Base-by-base conservation (phyloP, 768 basidiomycete species). In the Plicaturopsis crispa region DNA sequence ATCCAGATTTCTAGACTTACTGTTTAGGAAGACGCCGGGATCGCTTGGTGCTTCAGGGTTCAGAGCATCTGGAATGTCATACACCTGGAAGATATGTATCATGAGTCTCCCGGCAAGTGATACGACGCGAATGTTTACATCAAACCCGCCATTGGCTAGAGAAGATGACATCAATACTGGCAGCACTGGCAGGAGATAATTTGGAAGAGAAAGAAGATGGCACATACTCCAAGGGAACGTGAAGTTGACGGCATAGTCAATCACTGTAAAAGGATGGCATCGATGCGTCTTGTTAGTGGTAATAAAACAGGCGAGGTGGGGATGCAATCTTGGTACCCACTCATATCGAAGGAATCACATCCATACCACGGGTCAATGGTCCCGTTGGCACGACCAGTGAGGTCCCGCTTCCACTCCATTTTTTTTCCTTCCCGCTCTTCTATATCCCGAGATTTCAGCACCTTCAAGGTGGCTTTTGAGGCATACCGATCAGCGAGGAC, bases 211-310 rank as follows among this genome's bases (percentile, higher is more conserved):
- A 28, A 28, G 26, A 28, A 28, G 36, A 60, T 16, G 6, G n/a
- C n/a, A 70, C 70, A 33, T 70, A 72, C 48, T 72, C 72, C 71
- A 73, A 2, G 84, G 84, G 51, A 68, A 75, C 1, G 82, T 82
- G 49, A 67, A 84, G 50, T 86, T 87, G 42, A 75, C 36, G 12
- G 82, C 79, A 45, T 85, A 85, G 56, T 85, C 83, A 23, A 81
- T 49, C 57, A 79, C 70, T n/a, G n/a, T n/a, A n/a, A n/a, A n/a
- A n/a, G n/a, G n/a, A n/a, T n/a, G n/a, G n/a, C n/a, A n/a, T n/a
- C n/a, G n/a, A n/a, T n/a, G n/a, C n/a, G n/a, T n/a, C n/a, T n/a
- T n/a, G n/a, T n/a, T n/a, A n/a, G n/a, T n/a, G n/a, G n/a, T n/a
- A n/a, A n/a, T n/a, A n/a, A n/a, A n/a, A n/a, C n/a, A n/a, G n/a